These are phyloP conservation scores for Penicillium sp. DNA, from an alignment of 2,329 filamentous ascomycete species.

Conservation along the genomic window DNA sequence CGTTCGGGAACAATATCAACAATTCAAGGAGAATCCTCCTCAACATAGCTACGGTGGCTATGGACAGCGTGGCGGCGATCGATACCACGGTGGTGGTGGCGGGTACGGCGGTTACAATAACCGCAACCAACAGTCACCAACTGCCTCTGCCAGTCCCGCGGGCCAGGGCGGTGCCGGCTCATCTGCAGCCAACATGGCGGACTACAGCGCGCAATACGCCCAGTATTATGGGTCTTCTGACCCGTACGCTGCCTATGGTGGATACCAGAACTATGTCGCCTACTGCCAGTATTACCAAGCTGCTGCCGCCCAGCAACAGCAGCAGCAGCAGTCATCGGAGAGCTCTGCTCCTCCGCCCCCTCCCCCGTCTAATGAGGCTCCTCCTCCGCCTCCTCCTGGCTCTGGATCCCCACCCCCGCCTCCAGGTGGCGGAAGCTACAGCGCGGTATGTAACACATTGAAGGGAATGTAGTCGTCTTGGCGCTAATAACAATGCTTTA, in stretches of 20 bases:
- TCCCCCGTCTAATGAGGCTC: constrained; percentile 50
- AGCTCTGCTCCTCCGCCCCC: constrained; percentile 51
- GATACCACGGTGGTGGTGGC: constrained; percentile 23
- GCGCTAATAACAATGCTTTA: constrained; percentile 16
- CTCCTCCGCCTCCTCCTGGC: constrained; percentile 57
- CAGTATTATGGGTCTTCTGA: constrained; percentile 73
- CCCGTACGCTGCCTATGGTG: constrained; percentile 86
- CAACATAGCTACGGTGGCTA: constrained; percentile 55
- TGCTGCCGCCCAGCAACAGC: constrained; percentile 43
- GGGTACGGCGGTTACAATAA: constrained; percentile 33
- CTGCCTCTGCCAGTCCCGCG: constrained; percentile 42
- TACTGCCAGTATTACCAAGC: constrained; percentile 66
- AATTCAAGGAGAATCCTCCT: constrained; percentile 77
- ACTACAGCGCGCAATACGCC: constrained; percentile 76
- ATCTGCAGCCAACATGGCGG: constrained; percentile 41
- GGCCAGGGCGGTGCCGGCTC: constrained; percentile 40
- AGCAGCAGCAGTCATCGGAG: constrained; percentile 39
- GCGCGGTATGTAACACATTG: constrained; percentile 49
- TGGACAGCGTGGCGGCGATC: constrained; percentile 25
- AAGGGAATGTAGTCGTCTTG: neutral
- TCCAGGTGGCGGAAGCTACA: constrained; percentile 52
- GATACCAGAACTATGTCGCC: constrained; percentile 65
- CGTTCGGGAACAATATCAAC: constrained; percentile 83
- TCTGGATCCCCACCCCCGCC: constrained; percentile 56
- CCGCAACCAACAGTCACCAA: constrained; percentile 39